These are phyloP conservation scores for Rhizopogon vulgaris DNA, from an alignment of 768 basidiomycete species.

Conservation along the genomic window DNA sequence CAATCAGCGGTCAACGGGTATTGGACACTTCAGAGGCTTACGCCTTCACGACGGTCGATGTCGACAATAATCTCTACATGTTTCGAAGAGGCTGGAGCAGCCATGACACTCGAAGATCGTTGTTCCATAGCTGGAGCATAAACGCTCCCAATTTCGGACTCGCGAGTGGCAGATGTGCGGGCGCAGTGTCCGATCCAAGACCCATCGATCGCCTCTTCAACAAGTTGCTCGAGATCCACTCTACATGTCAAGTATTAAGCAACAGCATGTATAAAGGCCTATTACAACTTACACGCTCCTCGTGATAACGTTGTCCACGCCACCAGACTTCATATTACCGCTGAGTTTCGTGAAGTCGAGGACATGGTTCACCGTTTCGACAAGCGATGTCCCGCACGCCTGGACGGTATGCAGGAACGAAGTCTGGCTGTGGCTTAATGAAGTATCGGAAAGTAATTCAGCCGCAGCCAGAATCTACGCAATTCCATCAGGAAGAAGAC, in stretches of 20 bases:
- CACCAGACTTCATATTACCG: conserved; percentile 74
- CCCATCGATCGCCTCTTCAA: conserved; percentile 88
- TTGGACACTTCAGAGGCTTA: conserved; percentile 26
- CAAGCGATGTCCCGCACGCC: conserved; percentile 91
- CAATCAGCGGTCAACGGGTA: not conserved
- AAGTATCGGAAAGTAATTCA: conserved; percentile 81
- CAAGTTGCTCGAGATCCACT: conserved; percentile 73
- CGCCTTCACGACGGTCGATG: conserved; percentile 66
- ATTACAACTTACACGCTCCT: conserved; percentile 48
- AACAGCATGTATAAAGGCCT: not conserved
- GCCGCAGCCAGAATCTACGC: conserved; percentile 81
- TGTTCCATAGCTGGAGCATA: conserved; percentile 70
- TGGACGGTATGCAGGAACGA: conserved; percentile 92
- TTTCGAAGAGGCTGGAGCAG: conserved; percentile 25
- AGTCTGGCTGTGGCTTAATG: conserved; percentile 71
- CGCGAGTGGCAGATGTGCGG: conserved; percentile 58
- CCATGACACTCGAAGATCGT: conserved; percentile 34
- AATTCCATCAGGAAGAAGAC: not conserved
- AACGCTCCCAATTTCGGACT: conserved; percentile 86
- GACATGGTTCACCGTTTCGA: conserved; percentile 96
- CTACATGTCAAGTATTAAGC: conserved; percentile 19
- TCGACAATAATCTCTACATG: conserved; percentile 87
- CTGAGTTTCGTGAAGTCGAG: conserved; percentile 94
- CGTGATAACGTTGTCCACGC: conserved; percentile 69
- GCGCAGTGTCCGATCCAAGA: conserved; percentile 93